These are phyloP conservation scores for Limnanthes douglasii DNA, from an alignment of 345 rosid species.

Conservation along the genomic window DNA sequence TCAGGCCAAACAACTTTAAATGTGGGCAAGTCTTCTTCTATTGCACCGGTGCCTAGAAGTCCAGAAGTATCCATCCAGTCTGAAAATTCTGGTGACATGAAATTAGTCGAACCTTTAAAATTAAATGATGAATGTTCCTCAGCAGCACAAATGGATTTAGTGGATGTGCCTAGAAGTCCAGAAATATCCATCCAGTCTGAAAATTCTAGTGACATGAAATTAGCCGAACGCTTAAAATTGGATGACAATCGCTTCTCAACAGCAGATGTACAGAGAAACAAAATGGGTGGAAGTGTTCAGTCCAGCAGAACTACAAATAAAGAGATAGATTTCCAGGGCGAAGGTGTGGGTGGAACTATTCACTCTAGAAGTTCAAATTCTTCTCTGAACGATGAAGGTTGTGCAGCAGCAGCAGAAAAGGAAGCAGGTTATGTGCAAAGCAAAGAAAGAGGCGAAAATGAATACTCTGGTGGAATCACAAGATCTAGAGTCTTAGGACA, in stretches of 20 bases:
- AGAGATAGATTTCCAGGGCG: too few relatives aligned
- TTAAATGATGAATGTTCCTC: constrained; percentile 4
- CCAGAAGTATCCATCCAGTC: constrained; percentile 4
- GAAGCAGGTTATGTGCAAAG: constrained; percentile 13
- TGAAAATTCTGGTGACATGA: constrained; percentile 8
- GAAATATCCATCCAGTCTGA: too few relatives aligned
- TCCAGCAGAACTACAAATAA: too few relatives aligned
- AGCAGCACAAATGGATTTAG: constrained; percentile 13
- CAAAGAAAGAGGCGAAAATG: constrained; percentile 15
- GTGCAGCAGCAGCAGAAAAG: constrained; percentile 11
- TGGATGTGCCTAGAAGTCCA: constrained; percentile 9
- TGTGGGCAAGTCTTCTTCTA: constrained; percentile 7
- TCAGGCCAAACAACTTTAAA: constrained; percentile 4
- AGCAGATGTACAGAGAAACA: too few relatives aligned
- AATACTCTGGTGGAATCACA: constrained; percentile 13
- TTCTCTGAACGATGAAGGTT: constrained; percentile 14
- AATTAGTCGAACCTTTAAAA: constrained; percentile 4
- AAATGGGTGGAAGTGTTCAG: too few relatives aligned
- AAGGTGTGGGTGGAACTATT: too few relatives aligned
- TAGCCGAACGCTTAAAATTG: constrained; percentile 6
- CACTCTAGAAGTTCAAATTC: too few relatives aligned
- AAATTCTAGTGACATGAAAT: constrained; percentile 5
- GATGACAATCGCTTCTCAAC: too few relatives aligned
- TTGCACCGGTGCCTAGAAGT: constrained; percentile 3
- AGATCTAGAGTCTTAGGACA: constrained; percentile 18